Conservation (phyloP, 2,329 filamentous ascomycete species). For the Ramularia collo-cygni region DNA sequence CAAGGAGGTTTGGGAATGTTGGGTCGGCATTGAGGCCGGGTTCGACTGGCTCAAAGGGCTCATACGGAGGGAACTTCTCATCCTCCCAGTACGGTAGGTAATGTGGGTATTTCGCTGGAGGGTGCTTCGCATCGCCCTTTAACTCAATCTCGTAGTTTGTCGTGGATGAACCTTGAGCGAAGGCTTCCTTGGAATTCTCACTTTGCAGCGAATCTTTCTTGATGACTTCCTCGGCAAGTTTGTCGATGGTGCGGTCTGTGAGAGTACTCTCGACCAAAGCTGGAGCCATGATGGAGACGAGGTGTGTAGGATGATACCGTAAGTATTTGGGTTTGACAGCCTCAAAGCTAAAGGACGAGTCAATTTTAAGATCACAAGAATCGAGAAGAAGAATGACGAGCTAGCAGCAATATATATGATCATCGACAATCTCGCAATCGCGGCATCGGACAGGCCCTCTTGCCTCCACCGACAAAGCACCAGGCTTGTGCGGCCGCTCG, state of each 20-base stretch:
- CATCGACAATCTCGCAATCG: constrained; percentile 12
- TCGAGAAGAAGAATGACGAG: constrained; percentile 3
- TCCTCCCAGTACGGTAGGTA: constrained; percentile 42
- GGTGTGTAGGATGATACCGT: background rate
- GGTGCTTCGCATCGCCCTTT: constrained; percentile 47
- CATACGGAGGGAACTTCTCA: constrained; percentile 53
- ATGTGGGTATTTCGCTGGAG: constrained; percentile 58
- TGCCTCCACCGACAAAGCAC: constrained; percentile 6
- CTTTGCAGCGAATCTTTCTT: constrained; percentile 23
- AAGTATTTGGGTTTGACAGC: too few species aligned
- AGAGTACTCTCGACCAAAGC: constrained; percentile 34
- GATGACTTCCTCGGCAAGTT: constrained; percentile 19
- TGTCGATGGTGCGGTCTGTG: constrained; percentile 19
- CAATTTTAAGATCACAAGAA: constrained; percentile 2
- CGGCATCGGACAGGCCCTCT: constrained; percentile 14
- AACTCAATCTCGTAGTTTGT: constrained; percentile 47
- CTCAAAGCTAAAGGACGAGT: too few species aligned
- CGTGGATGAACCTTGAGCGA: constrained; percentile 35
- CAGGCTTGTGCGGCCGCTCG: constrained; percentile 10
- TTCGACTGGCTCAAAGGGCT: constrained; percentile 66
- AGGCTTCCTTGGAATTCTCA: constrained; percentile 37
- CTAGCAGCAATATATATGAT: constrained; percentile 11
- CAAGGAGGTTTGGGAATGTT: constrained; percentile 61
- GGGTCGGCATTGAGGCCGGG: constrained; percentile 69
- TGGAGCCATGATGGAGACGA: constrained; percentile 33